Evolutionary conservation across 106 monocot genomes (phyloP).

Genomic region (Dendrobium officinale): DNA sequence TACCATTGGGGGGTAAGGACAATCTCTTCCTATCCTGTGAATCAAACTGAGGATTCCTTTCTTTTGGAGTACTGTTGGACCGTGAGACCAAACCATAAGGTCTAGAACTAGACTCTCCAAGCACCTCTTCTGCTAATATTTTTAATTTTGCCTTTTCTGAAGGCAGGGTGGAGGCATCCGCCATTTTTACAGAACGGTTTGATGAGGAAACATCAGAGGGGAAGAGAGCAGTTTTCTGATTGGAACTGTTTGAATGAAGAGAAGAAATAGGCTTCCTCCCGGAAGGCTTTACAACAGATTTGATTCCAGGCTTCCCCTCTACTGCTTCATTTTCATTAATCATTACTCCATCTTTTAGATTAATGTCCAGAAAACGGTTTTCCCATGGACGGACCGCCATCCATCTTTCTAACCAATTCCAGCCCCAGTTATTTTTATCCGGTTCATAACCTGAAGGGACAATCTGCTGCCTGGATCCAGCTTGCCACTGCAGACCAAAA

Average conservation of each 20-base stretch:
- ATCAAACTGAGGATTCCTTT: constrained; percentile 38
- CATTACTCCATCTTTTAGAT: constrained; percentile 50
- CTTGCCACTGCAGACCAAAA: constrained; percentile 63
- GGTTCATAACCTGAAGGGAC: constrained; percentile 43
- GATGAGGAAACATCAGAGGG: constrained; percentile 48
- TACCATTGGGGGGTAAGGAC: constrained; percentile 56
- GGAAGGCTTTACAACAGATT: constrained; percentile 20
- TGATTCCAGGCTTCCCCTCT: constrained; percentile 21
- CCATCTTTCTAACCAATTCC: constrained; percentile 97
- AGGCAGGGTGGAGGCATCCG: neutral
- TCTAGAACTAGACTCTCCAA: constrained; percentile 34
- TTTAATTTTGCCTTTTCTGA: constrained; percentile 34
- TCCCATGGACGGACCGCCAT: constrained; percentile 98
- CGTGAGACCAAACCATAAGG: constrained; percentile 36
- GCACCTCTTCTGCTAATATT: constrained; percentile 23
- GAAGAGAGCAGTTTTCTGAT: constrained; percentile 31
- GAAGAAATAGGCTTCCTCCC: constrained; percentile 30
- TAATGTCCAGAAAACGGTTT: constrained; percentile 83
- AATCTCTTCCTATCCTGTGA: constrained; percentile 55
- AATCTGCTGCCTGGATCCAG: constrained; percentile 50
- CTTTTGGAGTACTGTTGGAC: constrained; percentile 65
- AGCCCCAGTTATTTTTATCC: constrained; percentile 83
- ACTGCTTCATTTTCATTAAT: constrained; percentile 13
- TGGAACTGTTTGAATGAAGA: constrained; percentile 27
- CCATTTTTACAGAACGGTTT: constrained; percentile 18